Base-by-base conservation (phyloP, 768 basidiomycete species). In the Phylloporus sp. region DNA sequence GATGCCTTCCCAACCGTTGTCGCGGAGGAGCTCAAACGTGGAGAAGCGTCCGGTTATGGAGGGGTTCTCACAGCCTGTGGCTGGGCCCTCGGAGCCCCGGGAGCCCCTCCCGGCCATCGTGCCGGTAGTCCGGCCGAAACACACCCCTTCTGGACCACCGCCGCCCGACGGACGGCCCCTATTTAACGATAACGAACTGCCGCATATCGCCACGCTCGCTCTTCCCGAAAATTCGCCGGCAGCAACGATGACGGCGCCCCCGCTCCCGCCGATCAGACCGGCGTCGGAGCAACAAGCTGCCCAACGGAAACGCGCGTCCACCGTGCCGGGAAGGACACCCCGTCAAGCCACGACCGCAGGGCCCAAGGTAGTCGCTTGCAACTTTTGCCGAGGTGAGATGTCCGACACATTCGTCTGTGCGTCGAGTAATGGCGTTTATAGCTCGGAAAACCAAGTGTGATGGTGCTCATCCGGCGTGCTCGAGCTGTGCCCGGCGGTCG, bases 391-490 rank as follows among this genome's bases (percentile, higher is more conserved):
- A 72, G 86, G 89, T 90, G 59, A 46, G 80, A 71, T 40, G 31
- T 27, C 27, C 24, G 38, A 40, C 37, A 32, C 41, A 31, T 20
- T 41, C 20, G 31, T 40, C 36, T 40, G 48, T 41, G 49, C 49
- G 13, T 23, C 49, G 20, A 20, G 41, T 52, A 2, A 54, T 21
- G 39, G 10, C 18, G 18, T 32, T 23, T 55, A 14, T 51, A 90
- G 89, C 88, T 28, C 89, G 89, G 49, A 91, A 91, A 71, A 91
- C 89, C 17, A 84, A 88, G 63, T 91, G 89, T 57, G 89, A 91
- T 64, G 89, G 89, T 32, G 84, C 76, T n/a, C 86, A 87, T 59
- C 89, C 89, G 24, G 77, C 83, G 22, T 91, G 89, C 63, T 81
- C 84, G 44, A 89, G 87, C 67, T 91, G 89, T 65, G 79, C 82